Evolutionary conservation across 1,284 basidiomycete species (phyloP).

Genomic region (Violaceomyces palustris): DNA sequence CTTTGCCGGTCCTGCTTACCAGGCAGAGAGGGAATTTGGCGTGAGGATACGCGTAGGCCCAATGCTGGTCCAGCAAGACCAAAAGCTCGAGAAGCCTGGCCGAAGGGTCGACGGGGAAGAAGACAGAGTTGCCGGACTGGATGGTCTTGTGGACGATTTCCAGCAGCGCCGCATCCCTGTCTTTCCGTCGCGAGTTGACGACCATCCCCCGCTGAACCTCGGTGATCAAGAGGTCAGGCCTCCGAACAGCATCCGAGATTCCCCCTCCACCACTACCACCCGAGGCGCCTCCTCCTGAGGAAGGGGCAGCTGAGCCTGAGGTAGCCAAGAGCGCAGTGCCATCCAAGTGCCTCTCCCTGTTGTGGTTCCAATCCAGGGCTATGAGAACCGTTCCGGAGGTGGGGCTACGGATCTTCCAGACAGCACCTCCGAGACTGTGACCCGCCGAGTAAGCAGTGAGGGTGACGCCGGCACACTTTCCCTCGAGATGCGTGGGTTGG

Average conservation of each 20-base stretch:
- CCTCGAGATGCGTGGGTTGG: constrained; percentile 90
- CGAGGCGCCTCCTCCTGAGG: constrained; percentile 14
- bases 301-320: constrained; percentile 2
- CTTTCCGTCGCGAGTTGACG: constrained; percentile 79
- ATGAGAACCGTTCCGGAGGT: constrained; percentile 93
- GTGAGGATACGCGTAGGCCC: constrained; percentile 75
- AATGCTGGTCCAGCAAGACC: constrained; percentile 93
- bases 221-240: constrained; percentile 70
- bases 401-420: constrained; percentile 97
- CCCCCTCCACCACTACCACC: constrained; percentile 9
- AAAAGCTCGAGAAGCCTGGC: constrained; percentile 88
- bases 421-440: constrained; percentile 90
- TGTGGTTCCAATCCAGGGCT: constrained; percentile 94
- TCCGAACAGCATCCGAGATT: constrained; percentile 30
- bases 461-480: constrained; percentile 64
- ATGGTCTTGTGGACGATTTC: constrained; percentile 73
- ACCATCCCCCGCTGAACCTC: constrained; percentile 75
- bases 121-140: constrained; percentile 71
- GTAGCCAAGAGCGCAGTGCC: constrained; percentile 65
- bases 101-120: constrained; percentile 89
- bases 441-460: constrained; percentile 95
- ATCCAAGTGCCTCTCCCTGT: constrained; percentile 90
- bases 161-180: constrained; percentile 67
- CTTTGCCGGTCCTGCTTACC: constrained; percentile 79
- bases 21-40: constrained; percentile 66